Conservation (phyloP, 208 protist species). For the Leishmania arabica region DNA sequence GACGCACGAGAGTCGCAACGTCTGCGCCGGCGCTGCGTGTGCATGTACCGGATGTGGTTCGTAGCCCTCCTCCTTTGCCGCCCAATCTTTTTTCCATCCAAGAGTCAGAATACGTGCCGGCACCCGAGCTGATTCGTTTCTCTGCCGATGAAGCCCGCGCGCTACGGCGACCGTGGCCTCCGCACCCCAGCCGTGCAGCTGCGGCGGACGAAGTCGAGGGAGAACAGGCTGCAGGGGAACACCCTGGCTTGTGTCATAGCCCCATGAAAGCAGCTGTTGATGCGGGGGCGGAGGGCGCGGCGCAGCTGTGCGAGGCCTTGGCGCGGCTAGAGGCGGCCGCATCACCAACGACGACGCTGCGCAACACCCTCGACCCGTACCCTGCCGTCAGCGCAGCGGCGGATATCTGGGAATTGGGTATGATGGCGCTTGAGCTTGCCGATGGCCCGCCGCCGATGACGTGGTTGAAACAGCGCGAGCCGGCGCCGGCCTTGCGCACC, state of each 20-base stretch:
- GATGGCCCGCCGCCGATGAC: conserved; percentile 48
- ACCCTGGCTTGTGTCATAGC: not conserved
- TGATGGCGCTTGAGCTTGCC: conserved; percentile 72
- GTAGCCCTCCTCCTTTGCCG: conserved; percentile 3
- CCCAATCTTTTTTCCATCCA: conserved; percentile 29
- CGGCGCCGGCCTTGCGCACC: conserved; percentile 35
- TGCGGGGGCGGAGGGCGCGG: not conserved
- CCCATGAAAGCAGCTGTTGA: not conserved
- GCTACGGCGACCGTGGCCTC: conserved; percentile 22
- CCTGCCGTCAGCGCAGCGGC: conserved; percentile 25
- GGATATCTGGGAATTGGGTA: conserved; percentile 80
- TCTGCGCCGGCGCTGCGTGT: not conserved
- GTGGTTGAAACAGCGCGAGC: conserved; percentile 46
- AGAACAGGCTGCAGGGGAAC: not conserved
- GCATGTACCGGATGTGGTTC: conserved; percentile 15
- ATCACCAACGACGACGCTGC: conserved; percentile 21
- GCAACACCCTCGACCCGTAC: conserved; percentile 34
- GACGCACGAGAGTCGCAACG: not conserved
- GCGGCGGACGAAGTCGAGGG: not conserved
- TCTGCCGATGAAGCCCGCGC: conserved; percentile 20
- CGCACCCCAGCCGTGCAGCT: conserved; percentile 10
- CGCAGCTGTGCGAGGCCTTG: conserved; percentile 17
- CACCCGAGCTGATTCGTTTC: conserved; percentile 25
- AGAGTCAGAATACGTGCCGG: conserved; percentile 35
- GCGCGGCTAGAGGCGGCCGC: conserved; percentile 2